These are phyloP conservation scores for Amaranthus cruentus DNA, from an alignment of 148 eudicot species.

Conservation along the genomic window DNA sequence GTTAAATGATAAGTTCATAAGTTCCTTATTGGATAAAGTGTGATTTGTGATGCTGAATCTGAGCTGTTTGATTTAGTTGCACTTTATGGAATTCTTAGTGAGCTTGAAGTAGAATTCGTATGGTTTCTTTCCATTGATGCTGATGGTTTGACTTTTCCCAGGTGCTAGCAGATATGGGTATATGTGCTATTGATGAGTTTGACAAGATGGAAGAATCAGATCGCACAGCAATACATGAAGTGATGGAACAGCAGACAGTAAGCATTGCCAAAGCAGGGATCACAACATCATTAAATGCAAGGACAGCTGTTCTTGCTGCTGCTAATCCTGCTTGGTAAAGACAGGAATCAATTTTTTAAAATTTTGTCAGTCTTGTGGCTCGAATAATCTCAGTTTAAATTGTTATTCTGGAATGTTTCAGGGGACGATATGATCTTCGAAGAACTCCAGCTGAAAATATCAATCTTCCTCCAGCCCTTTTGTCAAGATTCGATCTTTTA, in stretches of 20 bases:
- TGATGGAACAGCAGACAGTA: slow-evolving; percentile 99
- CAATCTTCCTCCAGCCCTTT: slow-evolving; percentile 97
- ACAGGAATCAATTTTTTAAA: background rate
- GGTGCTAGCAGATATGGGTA: slow-evolving; percentile 99
- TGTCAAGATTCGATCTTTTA: slow-evolving; percentile 95
- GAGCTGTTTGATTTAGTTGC: background rate
- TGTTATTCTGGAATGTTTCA: slow-evolving; percentile 30
- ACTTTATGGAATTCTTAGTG: background rate
- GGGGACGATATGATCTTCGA: slow-evolving; percentile 98
- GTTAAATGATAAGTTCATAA: background rate
- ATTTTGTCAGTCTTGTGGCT: background rate
- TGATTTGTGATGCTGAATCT: background rate
- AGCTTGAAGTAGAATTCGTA: background rate
- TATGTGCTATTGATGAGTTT: slow-evolving; percentile 98
- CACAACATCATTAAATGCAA: slow-evolving; percentile 94
- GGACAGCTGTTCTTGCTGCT: slow-evolving; percentile 99
- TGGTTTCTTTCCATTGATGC: background rate
- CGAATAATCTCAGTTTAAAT: background rate
- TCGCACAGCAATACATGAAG: slow-evolving; percentile 98
- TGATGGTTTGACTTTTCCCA: slow-evolving; percentile 18
- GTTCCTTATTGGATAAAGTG: background rate
- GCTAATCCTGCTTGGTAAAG: slow-evolving; percentile 97
- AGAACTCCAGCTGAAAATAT: slow-evolving; percentile 99
- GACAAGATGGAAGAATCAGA: slow-evolving; percentile 99
- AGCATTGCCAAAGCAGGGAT: slow-evolving; percentile 99